phyloP scores from a whole-genome alignment of 2,329 filamentous ascomycete species.

The Pezizomycotina sp. region DNA sequence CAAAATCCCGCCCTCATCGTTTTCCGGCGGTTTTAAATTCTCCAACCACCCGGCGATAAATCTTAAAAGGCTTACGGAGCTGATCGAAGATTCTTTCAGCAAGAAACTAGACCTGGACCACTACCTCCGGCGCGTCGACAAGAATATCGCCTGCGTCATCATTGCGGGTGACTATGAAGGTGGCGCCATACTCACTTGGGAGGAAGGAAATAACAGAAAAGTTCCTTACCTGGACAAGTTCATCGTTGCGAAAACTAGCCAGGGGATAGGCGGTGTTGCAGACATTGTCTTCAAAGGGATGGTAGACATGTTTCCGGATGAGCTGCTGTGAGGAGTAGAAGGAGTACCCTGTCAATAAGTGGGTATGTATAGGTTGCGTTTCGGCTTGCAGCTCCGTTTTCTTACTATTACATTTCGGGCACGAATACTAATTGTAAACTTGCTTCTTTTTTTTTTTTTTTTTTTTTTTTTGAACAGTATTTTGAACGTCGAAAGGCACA shows the following conservation, averaged over 20 bases:
- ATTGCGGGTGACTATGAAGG: conserved; percentile 95
- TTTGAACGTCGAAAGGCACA: conserved; percentile 73
- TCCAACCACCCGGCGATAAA: conserved; percentile 59
- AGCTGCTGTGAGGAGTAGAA: conserved; percentile 74
- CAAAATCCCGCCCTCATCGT: conserved; percentile 45
- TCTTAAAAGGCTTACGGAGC: conserved; percentile 59
- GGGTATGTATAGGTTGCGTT: no score
- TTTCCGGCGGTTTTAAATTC: conserved; percentile 37
- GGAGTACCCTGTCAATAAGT: conserved; percentile 93
- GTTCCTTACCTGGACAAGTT: conserved; percentile 97
- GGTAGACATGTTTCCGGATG: conserved; percentile 75
- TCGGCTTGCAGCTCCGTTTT: no score
- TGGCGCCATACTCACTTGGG: conserved; percentile 88
- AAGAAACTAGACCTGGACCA: conserved; percentile 67
- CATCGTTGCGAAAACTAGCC: conserved; percentile 71
- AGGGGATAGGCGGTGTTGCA: conserved; percentile 81
- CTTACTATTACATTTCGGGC: no score
- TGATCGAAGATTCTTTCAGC: conserved; percentile 89
- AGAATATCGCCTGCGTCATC: conserved; percentile 75
- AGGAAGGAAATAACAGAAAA: conserved; percentile 46
- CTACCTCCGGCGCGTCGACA: conserved; percentile 65
- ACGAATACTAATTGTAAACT: no score
- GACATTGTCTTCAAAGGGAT: conserved; percentile 95
- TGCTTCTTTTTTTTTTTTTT: not conserved
- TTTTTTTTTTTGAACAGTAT: conserved; percentile 40